These are phyloP conservation scores for Diplogelasinospora grovesii DNA, from an alignment of 495 filamentous ascomycete species.

Conservation along the genomic window DNA sequence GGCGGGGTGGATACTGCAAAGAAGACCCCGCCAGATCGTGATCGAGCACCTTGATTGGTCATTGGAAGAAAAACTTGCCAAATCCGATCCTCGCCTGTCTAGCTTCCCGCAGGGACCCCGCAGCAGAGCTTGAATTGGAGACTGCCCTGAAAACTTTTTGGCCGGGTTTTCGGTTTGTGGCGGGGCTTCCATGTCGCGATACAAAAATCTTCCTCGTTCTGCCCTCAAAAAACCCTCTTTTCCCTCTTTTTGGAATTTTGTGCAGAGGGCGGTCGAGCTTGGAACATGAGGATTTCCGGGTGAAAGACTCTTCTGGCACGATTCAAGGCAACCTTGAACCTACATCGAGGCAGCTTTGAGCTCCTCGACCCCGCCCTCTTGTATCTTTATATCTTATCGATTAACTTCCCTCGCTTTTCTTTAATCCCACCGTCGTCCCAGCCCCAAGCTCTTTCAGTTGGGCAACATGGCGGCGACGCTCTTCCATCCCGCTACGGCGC, in stretches of 20 bases:
- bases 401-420: neutral
- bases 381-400: slow-evolving; percentile 2
- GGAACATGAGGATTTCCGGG: slow-evolving; percentile 9
- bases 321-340: slow-evolving; percentile 3
- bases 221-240: too few species aligned
- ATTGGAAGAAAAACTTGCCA: slow-evolving; percentile 9
- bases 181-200: slow-evolving; percentile 11
- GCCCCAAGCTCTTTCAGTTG: too few species aligned
- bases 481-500: slow-evolving; percentile 51
- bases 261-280: slow-evolving; percentile 1
- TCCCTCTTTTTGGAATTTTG: neutral
- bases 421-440: slow-evolving; percentile 13
- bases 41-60: slow-evolving; percentile 15
- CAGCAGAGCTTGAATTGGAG: slow-evolving; percentile 4
- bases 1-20: too few species aligned
- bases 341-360: slow-evolving; percentile 9
- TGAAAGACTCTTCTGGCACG: slow-evolving; percentile 6
- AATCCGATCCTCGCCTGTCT: slow-evolving; percentile 5
- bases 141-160: slow-evolving; percentile 18
- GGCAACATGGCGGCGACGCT: slow-evolving; percentile 39
- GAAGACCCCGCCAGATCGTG: slow-evolving; percentile 6
- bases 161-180: slow-evolving; percentile 11
- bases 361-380: neutral
- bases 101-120: slow-evolving; percentile 13
- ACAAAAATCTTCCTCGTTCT: slow-evolving; percentile 12